Evolutionary conservation across 2,329 filamentous ascomycete genomes (phyloP), one percentile per base, ranked within the genome.

Genomic region (Bertia moriformis): DNA sequence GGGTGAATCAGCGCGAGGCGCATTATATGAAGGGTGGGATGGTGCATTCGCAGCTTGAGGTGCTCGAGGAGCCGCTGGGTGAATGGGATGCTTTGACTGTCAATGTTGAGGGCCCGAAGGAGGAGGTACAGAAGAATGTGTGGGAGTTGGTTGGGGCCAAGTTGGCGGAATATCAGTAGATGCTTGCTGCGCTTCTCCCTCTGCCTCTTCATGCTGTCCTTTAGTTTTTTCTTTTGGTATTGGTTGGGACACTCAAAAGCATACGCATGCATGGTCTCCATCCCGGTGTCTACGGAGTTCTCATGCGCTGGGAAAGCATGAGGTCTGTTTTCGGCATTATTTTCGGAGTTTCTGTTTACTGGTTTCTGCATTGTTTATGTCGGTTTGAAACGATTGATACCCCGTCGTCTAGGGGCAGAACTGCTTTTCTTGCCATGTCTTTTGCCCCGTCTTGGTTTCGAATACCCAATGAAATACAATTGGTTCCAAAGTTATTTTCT

Each of bases 21-120:
- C 78, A 83, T 49, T 83, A 79, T 48, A 81, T 82, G 77, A 81
- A 81, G 59, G 71, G 73, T 40, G 62, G 63, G 37, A 82, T 83
- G 78, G 74, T 83, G 4, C 65, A 69, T 42, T 78, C 73, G 46
- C 78, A 83, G 52, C 66, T 82, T 44, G 64, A 68, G 41, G 67
- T 63, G 24, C 60, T 83, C n/a, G 77, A 83, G 51, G 71, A 74
- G 51, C 78, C 78, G 0, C 32, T 10, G 32, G 32, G 15, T 7
- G 32, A 35, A 17, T 35, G 32, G 32, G 32, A 35, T 35, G 32
- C 32, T 7, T 7, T 35, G 10, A 35, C 32, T 7, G 15, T 35
- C 32, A 35, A 35, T 15, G 32, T 18, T 15, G 32, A 35, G 7
- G 32, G 32, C 15, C 32, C 32, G 7, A 7, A 18, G 15, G 10